Evolutionary conservation across 495 filamentous ascomycete genomes (phyloP).

Genomic region (Xylaria castorea): DNA sequence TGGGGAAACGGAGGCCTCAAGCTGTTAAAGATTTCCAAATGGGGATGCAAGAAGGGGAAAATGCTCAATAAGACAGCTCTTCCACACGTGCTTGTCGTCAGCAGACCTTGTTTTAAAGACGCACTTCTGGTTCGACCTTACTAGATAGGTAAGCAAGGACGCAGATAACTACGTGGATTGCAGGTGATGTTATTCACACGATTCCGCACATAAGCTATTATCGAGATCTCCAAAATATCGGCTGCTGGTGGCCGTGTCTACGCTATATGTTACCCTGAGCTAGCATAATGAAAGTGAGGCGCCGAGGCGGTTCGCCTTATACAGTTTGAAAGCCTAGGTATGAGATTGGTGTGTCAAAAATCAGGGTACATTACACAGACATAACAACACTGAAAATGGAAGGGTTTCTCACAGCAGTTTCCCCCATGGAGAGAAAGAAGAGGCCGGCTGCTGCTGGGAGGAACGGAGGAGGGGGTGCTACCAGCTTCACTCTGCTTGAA

Average conservation of each 20-base stretch:
- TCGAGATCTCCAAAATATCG: background rate
- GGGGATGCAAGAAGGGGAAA: background rate
- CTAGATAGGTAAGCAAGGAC: slow-evolving; percentile 20
- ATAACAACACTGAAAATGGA: background rate
- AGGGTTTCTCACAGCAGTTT: background rate
- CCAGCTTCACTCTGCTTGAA: slow-evolving; percentile 10
- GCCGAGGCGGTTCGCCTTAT: background rate
- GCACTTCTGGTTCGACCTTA: slow-evolving; percentile 21
- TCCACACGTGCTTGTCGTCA: slow-evolving; percentile 17
- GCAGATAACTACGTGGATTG: slow-evolving; percentile 6
- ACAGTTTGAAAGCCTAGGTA: background rate
- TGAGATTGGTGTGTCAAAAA: background rate
- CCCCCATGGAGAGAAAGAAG: background rate
- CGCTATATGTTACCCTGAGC: background rate
- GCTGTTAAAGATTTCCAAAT: slow-evolving; percentile 13
- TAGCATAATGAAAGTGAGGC: background rate
- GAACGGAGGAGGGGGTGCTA: background rate
- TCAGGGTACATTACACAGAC: background rate
- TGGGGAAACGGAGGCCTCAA: slow-evolving; percentile 29
- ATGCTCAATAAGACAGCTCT: slow-evolving; percentile 4
- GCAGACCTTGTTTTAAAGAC: slow-evolving; percentile 22
- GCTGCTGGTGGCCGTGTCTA: background rate
- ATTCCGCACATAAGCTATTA: slow-evolving; percentile 1
- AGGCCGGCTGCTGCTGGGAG: background rate
- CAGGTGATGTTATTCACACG: background rate